A percentile compares a stretch with the other conserved stretches of the same genome.
These are phyloP conservation scores for Tripterygium wilfordii DNA, from an alignment of 177 flowering plant species.

Conservation along the genomic window DNA sequence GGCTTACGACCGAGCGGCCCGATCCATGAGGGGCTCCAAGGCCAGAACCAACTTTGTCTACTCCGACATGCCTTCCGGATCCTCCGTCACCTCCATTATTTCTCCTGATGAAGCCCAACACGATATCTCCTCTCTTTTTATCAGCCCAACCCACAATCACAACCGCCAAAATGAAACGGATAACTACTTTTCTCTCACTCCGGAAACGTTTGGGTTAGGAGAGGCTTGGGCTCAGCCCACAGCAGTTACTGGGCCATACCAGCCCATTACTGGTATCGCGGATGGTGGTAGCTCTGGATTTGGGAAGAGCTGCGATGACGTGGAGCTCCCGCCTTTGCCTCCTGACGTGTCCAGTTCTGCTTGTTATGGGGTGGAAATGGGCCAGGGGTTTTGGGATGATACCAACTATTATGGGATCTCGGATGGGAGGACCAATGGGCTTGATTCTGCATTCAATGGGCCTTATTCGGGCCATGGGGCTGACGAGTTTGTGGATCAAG, in stretches of 20 bases:
- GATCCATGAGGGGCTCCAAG: slow-evolving; percentile 29
- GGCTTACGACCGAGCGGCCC: slow-evolving; percentile 38
- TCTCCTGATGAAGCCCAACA: slow-evolving; percentile 21
- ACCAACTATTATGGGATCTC: slow-evolving; percentile 2
- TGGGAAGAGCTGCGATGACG: neutral
- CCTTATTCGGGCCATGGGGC: slow-evolving; percentile 19
- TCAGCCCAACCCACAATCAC: neutral
- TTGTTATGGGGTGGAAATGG: slow-evolving; percentile 5
- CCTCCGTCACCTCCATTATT: slow-evolving; percentile 27
- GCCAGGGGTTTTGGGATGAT: slow-evolving; percentile 11
- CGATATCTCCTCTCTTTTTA: slow-evolving; percentile 11
- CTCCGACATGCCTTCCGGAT: slow-evolving; percentile 27
- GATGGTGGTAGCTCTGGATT: neutral
- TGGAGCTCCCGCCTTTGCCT: slow-evolving; percentile 24
- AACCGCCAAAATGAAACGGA: too few species aligned
- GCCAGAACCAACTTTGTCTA: slow-evolving; percentile 34
- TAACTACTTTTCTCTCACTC: neutral
- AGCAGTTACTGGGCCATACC: slow-evolving; percentile 2
- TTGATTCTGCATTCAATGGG: neutral
- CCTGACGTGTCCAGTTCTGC: slow-evolving; percentile 11
- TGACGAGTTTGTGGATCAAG: slow-evolving; percentile 12
- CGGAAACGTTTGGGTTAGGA: neutral
- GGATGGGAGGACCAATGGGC: neutral
- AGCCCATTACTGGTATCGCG: slow-evolving; percentile 3
- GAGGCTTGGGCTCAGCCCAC: slow-evolving; percentile 3